Evolutionary conservation across 225 moss, liverwort and hornwort species (phyloP), one percentile per base, ranked within the genome.

Genomic region (Ulota crispa): DNA sequence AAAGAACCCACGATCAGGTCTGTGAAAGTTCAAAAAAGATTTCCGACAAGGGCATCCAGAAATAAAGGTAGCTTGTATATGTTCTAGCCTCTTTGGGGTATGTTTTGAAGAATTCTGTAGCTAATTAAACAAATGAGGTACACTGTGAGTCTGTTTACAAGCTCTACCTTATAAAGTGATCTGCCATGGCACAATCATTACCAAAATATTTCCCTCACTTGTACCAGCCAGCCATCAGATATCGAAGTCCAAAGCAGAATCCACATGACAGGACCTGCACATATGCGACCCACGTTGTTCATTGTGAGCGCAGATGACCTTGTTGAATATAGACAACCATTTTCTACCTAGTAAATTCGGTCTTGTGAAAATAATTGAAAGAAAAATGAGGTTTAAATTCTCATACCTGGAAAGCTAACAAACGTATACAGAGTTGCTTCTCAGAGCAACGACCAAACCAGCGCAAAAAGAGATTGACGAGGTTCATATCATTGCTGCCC

Each of bases 221-320:
- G 81, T 99, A 99, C 99, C 99, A 99, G 83, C 99, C 99, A 72
- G 94, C 93, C 85, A 99, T 87, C 59, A 92, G 63, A 53, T 86
- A 83, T 83, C 96, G 92, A 78, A 99, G 91, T 68, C 76, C 76
- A 88, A 99, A 99, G 82, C 99, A 96, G 74, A 99, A 83, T 10
- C 77, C 91, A 91, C 96, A 95, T 30, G 91, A 79, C 66, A 92
- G 64, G 61, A 60, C 92, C 96, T 96, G 94, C 87, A 88, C 62
- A 81, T 67, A 75, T 24, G 57, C 41, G 55, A 26, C 79, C 39
- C 42, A 20, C 27, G 39, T 43, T 65, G 19, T 60, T 70, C 28
- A 24, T 27, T 65, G 19, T 50, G 28, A 56, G 28, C 50, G 30
- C 68, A 39, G 18, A 30, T 31, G 43, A 68, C 39, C 50, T 32